Evolutionary conservation across 805 yeast species (phyloP).

Genomic region (Sugiyamaella marilandica): DNA sequence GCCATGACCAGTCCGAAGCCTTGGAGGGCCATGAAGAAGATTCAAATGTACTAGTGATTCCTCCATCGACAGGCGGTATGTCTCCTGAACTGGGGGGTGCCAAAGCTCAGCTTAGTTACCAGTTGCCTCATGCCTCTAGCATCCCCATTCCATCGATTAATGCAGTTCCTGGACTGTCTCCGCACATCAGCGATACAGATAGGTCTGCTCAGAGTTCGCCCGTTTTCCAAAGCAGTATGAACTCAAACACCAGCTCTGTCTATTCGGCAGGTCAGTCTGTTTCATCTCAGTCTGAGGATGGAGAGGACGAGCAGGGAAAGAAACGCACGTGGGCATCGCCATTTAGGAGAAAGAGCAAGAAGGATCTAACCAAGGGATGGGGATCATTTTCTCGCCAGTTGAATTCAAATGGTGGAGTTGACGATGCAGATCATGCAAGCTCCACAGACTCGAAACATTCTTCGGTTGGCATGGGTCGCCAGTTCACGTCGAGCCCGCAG

Average conservation of each 20-base stretch:
- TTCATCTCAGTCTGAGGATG: conserved; percentile 15
- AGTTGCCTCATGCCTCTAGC: neutral
- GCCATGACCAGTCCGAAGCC: neutral
- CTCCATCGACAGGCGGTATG: neutral
- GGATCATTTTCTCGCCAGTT: conserved; percentile 10
- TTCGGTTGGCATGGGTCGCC: conserved; percentile 9
- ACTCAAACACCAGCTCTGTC: conserved; percentile 24
- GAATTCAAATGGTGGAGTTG: conserved; percentile 8
- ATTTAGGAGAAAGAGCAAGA: conserved; percentile 36
- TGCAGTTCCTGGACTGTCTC: conserved; percentile 15
- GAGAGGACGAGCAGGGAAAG: conserved; percentile 13
- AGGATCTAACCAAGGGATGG: conserved; percentile 29
- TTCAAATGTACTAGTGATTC: conserved; percentile 4
- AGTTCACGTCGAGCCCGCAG: conserved; percentile 6
- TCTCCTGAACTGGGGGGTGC: conserved; percentile 2
- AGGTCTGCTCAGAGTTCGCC: conserved; percentile 22
- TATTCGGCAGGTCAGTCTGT: conserved; percentile 23
- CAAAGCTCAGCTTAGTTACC: neutral
- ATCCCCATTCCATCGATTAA: conserved; percentile 3
- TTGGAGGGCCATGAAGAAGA: neutral
- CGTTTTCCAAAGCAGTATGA: conserved; percentile 13
- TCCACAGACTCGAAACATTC: conserved; percentile 17
- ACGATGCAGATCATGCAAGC: conserved; percentile 2
- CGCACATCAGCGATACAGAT: conserved; percentile 10
- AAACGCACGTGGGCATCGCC: conserved; percentile 42